phyloP scores from a whole-genome alignment of 805 yeast species.

The Allodekkera sacchari region DNA sequence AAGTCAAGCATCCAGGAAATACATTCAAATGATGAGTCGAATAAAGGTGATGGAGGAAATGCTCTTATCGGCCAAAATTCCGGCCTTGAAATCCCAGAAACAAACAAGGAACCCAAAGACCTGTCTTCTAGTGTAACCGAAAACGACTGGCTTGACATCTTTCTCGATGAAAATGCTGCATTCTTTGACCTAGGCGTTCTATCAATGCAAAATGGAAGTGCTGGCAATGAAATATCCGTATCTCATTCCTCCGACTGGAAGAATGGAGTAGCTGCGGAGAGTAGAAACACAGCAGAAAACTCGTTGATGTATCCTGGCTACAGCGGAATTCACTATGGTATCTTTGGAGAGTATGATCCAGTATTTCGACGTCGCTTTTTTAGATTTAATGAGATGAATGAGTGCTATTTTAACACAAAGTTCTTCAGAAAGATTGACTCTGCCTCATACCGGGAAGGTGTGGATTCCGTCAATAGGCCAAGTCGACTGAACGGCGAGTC shows the following conservation, averaged over 20 bases:
- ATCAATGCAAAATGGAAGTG: background rate
- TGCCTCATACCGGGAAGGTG: too few species aligned
- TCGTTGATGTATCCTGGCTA: background rate
- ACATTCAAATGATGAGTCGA: too few species aligned
- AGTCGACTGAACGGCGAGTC: background rate
- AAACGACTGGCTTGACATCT: constrained; percentile 6
- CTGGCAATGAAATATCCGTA: background rate
- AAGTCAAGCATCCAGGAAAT: too few species aligned
- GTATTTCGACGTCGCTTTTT: constrained; percentile 4
- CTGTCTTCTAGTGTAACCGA: background rate
- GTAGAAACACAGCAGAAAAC: too few species aligned
- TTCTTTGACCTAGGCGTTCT: constrained; percentile 5
- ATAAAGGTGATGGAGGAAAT: too few species aligned
- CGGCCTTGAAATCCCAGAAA: too few species aligned
- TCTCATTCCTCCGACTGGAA: background rate
- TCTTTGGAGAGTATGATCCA: constrained; percentile 7
- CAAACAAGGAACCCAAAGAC: too few species aligned
- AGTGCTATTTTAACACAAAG: constrained; percentile 5
- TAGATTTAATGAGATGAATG: constrained; percentile 6
- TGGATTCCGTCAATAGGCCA: background rate
- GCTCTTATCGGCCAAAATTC: too few species aligned
- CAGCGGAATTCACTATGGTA: constrained; percentile 6
- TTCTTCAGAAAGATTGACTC: constrained; percentile 4
- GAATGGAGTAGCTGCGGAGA: background rate
- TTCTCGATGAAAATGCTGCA: constrained; percentile 5